These are phyloP conservation scores for Chlorencoelia australis DNA, from an alignment of 2,329 filamentous ascomycete species.

Conservation along the genomic window DNA sequence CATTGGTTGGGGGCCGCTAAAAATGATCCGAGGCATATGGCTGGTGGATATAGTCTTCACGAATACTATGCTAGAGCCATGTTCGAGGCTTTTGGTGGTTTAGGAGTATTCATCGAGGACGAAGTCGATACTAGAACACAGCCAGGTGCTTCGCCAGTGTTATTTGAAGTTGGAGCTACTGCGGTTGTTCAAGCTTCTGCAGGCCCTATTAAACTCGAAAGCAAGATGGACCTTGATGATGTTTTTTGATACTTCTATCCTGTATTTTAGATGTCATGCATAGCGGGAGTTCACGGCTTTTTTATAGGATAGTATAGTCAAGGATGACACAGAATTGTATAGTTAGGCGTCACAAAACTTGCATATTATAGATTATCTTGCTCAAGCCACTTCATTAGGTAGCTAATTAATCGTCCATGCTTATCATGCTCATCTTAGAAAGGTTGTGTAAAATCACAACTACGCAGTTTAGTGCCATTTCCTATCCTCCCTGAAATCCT, in stretches of 20 bases:
- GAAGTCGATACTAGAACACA: constrained; percentile 34
- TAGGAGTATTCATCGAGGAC: constrained; percentile 80
- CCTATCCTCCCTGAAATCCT: constrained; percentile 4
- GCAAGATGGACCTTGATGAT: constrained; percentile 41
- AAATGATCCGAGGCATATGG: constrained; percentile 54
- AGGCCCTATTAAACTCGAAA: constrained; percentile 21
- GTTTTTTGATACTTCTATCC: constrained; percentile 34
- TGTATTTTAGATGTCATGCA: no score
- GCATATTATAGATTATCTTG: no score
- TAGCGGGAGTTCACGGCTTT: no score
- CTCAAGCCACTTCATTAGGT: no score
- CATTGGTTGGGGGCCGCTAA: constrained; percentile 60
- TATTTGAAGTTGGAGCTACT: constrained; percentile 28
- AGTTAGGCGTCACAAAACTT: no score
- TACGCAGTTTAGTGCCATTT: constrained; percentile 16
- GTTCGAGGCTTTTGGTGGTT: constrained; percentile 80
- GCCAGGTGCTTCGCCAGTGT: constrained; percentile 20
- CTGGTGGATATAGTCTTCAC: constrained; percentile 72
- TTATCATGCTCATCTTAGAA: constrained; percentile 2
- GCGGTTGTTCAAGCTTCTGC: constrained; percentile 29
- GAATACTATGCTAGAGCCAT: constrained; percentile 77
- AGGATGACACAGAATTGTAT: no score
- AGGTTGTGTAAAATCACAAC: constrained; percentile 18
- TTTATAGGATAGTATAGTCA: no score
- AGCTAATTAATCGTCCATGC: no score